Evolutionary conservation across 306 rosid genomes (phyloP), one percentile per base, ranked within the genome.

Genomic region (Lathyrus aphaca): DNA sequence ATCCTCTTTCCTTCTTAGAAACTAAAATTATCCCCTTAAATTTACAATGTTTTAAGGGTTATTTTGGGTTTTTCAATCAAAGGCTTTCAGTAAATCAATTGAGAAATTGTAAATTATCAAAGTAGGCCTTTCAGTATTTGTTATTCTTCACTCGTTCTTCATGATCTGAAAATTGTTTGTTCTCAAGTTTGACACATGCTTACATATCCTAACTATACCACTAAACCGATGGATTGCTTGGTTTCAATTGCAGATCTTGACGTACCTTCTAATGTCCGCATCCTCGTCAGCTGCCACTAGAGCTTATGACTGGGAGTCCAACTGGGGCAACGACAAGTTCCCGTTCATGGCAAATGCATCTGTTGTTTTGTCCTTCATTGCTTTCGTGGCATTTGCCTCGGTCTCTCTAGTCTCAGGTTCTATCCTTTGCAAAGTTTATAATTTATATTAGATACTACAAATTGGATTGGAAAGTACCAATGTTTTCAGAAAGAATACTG

Each of bases 271-370:
- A 32, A 79, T 93, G 73, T 93, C 97, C 2, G 87, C 96, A 65
- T 85, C 96, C 27, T 93, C 96, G 23, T 88, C 98, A 0, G 94
- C 98, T 19, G 96, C 96, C 5, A 90, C 91, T 27, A 77, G 96
- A 77, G 81, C 89, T 10, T 83, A 85, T 68, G 94, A 90, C 42
- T 93, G 98, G 97, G 81, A 81, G 51, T 84, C 89, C 29, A 88
- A 90, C 59, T 88, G 98, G 97, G 98, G 98, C 9, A 42, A 60
- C 58, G 98, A 90, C 78, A 84, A 79, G 82, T 93, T 93, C 71
- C 90, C 97, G 0, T 79, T 77, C 15, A 83, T 90, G 94, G 98
- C 90, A 2, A 77, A 65, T 55, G 86, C 84, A 9, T 83, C 97
- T 0, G 89, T 88, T 65, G 96, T 74, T 39, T 67, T 90, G 73